phyloP scores from a whole-genome alignment of 2,329 filamentous ascomycete species.

The Aspergillus sp. region DNA sequence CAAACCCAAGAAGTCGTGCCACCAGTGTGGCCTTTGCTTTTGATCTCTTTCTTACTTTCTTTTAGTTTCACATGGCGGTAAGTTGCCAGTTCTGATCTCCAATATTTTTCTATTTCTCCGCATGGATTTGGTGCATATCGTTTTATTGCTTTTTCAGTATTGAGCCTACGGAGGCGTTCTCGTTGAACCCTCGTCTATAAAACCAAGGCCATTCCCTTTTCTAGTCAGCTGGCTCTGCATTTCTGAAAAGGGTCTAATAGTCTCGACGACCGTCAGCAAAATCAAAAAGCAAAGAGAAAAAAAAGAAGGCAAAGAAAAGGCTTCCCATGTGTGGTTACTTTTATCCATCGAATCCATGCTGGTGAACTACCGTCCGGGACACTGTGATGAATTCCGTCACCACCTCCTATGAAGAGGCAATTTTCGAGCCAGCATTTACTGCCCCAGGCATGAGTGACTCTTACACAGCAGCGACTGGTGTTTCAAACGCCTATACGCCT shows the following conservation, averaged over 20 bases:
- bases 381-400: constrained; percentile 1
- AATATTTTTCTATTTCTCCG: too few relatives aligned
- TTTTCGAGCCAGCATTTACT: not conserved
- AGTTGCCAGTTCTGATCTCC: too few relatives aligned
- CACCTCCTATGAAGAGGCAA: too few relatives aligned
- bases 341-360: not conserved
- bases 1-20: too few relatives aligned
- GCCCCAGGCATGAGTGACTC: not conserved
- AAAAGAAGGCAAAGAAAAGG: not conserved
- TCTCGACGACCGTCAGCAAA: not conserved
- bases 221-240: not conserved
- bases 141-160: too few relatives aligned
- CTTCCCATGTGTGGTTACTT: not conserved
- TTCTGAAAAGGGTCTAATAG: not conserved
- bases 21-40: too few relatives aligned
- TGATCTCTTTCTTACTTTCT: too few relatives aligned
- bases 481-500: not conserved
- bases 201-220: too few relatives aligned
- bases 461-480: not conserved
- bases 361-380: not conserved
- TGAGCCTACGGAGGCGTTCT: too few relatives aligned
- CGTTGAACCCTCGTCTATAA: too few relatives aligned
- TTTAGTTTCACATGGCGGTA: too few relatives aligned
- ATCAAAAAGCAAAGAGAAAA: not conserved
- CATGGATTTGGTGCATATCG: too few relatives aligned